Base-by-base conservation (phyloP, 306 rosid species). In the Castanopsis chinensis region DNA sequence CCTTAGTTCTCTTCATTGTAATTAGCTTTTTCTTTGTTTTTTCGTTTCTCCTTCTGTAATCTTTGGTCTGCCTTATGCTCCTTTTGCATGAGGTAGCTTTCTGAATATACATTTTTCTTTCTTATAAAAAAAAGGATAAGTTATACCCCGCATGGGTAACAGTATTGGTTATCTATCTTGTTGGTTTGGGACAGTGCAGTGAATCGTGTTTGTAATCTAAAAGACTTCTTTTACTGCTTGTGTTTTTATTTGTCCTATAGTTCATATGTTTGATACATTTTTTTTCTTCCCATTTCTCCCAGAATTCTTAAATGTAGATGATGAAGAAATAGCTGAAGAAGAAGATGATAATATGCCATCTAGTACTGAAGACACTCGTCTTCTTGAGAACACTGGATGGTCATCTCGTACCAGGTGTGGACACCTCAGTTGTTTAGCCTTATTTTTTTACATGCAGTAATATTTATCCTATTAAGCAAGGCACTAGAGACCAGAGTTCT, bases 371-470 rank as follows among this genome's bases (percentile, higher is more conserved):
- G 99, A 94, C 69, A 67, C 90, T 54, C 79, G 78, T 80, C 76
- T 86, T 78, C 83, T 90, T 58, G 99, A 95, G 73, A 93, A 93
- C 84, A 91, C 89, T 58, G 99, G 99, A 83, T 96, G 99, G 99
- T 96, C 99, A 83, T 96, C 97, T 72, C 96, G 99, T 35, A 93
- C 98, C 86, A 91, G 99, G 99, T 90, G 20, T 77, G 90, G 80
- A 75, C 73, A 14, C 67, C 19, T 58, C 35, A 19, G 17, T 63
- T 37, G 43, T 17, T 59, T 19, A 19, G 14, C 43, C 27, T 79
- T 82, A 65, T 76, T 55, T 65, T 54, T 79, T 35, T 79, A 78
- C 73, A 70, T 13, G 59, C 45, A 41, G 27, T 71, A 35, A 45
- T 51, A 54, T 0, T 54, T 78, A 57, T 30, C 45, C 23, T 69